These are phyloP conservation scores for Vitis hybrid DNA, from an alignment of 177 flowering plant species.

Conservation along the genomic window DNA sequence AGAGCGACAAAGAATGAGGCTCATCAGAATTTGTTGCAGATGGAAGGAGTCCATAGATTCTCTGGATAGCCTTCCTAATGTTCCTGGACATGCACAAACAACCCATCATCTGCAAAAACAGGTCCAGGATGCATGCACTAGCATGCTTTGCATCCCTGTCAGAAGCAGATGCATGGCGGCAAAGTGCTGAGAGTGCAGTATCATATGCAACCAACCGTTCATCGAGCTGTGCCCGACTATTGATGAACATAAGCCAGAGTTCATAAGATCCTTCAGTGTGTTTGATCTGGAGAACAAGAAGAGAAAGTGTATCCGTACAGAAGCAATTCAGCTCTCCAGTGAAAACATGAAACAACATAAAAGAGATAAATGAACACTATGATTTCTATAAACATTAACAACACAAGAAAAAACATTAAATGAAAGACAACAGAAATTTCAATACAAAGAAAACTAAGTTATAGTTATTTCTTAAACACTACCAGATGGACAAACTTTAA, in stretches of 20 bases:
- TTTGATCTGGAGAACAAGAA: conserved; percentile 57
- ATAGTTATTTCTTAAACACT: too few relatives aligned
- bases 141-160: conserved; percentile 30
- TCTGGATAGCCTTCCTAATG: conserved; percentile 49
- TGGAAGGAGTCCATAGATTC: conserved; percentile 32
- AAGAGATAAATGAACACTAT: background rate
- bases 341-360: background rate
- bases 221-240: conserved; percentile 56
- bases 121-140: conserved; percentile 83
- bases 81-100: conserved; percentile 67
- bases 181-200: conserved; percentile 56
- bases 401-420: background rate
- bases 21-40: conserved; percentile 28
- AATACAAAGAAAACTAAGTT: too few relatives aligned
- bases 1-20: conserved; percentile 25
- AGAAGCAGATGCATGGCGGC: conserved; percentile 34
- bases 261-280: conserved; percentile 62
- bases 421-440: background rate
- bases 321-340: conserved; percentile 12
- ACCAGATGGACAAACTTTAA: too few relatives aligned
- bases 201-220: conserved; percentile 66
- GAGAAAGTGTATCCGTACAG: conserved; percentile 24
- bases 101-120: conserved; percentile 71
- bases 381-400: background rate
- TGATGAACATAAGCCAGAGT: conserved; percentile 88